Evolutionary conservation across 768 basidiomycete species (phyloP).

Genomic region (Leucocoprinus birnbaumii): DNA sequence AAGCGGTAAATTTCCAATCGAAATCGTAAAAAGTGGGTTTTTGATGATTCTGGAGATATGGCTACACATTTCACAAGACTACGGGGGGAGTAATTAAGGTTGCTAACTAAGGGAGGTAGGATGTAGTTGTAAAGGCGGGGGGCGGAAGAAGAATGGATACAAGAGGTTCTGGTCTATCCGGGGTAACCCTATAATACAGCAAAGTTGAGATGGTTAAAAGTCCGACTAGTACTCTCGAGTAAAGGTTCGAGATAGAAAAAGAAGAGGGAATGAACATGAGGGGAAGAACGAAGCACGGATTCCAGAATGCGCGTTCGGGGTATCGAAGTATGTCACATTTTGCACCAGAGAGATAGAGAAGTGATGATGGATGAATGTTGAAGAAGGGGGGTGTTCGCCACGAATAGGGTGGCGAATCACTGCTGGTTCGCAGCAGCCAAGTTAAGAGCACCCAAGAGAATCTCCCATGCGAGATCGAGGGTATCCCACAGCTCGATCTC

Average conservation of each 20-base stretch:
- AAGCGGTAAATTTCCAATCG: too few species aligned
- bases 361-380: background rate
- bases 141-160: background rate
- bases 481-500: slow-evolving; percentile 77
- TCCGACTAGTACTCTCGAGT: too few species aligned
- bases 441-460: slow-evolving; percentile 57
- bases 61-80: slow-evolving; percentile 4
- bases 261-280: background rate
- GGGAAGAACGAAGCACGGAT: slow-evolving; percentile 4
- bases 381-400: too few species aligned
- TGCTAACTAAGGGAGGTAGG: background rate
- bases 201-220: background rate
- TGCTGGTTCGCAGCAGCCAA: slow-evolving; percentile 36
- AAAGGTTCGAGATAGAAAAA: background rate
- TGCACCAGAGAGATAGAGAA: background rate
- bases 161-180: slow-evolving; percentile 6
- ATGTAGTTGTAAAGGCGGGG: background rate
- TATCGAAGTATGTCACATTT: background rate
- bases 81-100: background rate
- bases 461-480: slow-evolving; percentile 78
- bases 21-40: too few species aligned
- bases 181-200: slow-evolving; percentile 11
- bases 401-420: background rate
- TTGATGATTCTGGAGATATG: background rate
- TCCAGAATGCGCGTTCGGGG: slow-evolving; percentile 5